These are phyloP conservation scores for Fusarium fracticaudum DNA, from an alignment of 2,329 filamentous ascomycete species.

Conservation along the genomic window DNA sequence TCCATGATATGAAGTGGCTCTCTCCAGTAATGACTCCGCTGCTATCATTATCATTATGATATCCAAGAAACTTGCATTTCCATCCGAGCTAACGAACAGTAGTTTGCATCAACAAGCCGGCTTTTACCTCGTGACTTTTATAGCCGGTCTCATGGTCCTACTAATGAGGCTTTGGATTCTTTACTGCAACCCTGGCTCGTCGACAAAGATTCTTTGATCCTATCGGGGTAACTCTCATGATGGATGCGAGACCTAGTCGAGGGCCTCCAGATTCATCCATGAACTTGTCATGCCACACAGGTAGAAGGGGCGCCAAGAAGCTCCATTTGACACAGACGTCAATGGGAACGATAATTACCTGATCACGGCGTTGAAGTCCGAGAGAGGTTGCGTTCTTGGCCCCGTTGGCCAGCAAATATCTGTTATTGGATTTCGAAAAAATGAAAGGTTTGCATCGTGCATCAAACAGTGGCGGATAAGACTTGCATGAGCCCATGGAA, in stretches of 20 bases:
- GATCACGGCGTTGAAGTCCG: constrained; percentile 1
- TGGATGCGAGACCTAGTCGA: neutral
- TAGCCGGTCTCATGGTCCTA: neutral
- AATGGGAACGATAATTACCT: constrained; percentile 15
- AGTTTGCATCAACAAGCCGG: neutral
- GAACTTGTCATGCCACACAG: neutral
- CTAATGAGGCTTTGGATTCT: neutral
- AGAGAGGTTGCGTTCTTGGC: neutral
- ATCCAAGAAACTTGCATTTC: constrained; percentile 2
- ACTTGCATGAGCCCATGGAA: constrained; percentile 1
- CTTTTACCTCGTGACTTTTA: neutral
- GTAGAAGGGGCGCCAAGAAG: neutral
- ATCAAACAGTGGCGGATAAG: constrained; percentile 22
- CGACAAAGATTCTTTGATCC: neutral
- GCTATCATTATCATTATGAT: neutral
- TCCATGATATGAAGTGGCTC: constrained; percentile 24
- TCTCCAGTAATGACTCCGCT: constrained; percentile 17
- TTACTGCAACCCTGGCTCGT: neutral
- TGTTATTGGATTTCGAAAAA: neutral
- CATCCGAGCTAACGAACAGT: constrained; percentile 9
- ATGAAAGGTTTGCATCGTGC: constrained; percentile 6
- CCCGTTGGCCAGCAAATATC: constrained; percentile 10
- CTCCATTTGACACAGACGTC: neutral
- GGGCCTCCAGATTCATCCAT: neutral
- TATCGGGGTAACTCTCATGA: neutral